These are phyloP conservation scores for Penicillium sp. DNA, from an alignment of 2,329 filamentous ascomycete species.

Conservation along the genomic window DNA sequence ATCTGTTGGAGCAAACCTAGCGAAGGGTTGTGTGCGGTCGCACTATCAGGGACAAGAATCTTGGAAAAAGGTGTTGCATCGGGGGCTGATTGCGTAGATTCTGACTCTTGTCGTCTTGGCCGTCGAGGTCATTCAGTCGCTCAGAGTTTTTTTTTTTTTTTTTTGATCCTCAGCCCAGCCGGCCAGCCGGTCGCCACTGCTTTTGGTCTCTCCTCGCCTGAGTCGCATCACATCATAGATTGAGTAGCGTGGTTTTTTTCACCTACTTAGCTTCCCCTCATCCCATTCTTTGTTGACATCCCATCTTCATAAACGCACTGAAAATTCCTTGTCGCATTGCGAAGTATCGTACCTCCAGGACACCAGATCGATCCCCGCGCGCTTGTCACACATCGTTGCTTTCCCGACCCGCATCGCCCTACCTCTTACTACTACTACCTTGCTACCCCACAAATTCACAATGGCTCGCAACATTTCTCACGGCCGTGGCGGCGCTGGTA, in stretches of 20 bases:
- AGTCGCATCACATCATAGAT: conserved; percentile 15
- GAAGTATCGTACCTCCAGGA: background rate
- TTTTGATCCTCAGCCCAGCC: background rate
- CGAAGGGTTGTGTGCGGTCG: background rate
- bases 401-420: conserved; percentile 1
- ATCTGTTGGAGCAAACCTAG: background rate
- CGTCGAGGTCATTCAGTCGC: conserved; percentile 2
- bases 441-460: background rate
- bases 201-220: background rate
- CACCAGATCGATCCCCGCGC: background rate
- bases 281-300: conserved; percentile 9
- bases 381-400: background rate
- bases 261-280: background rate
- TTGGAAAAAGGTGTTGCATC: background rate
- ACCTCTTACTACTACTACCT: background rate
- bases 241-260: background rate
- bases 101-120: background rate
- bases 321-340: background rate
- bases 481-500: conserved; percentile 77
- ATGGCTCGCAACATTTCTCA: conserved; percentile 58
- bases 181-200: conserved; percentile 5
- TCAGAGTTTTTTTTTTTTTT: conserved; percentile 12
- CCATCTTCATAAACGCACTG: background rate
- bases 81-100: background rate
- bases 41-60: background rate